phyloP scores from a whole-genome alignment of 495 filamentous ascomycete species.

The Aspergillus bridgeri region DNA sequence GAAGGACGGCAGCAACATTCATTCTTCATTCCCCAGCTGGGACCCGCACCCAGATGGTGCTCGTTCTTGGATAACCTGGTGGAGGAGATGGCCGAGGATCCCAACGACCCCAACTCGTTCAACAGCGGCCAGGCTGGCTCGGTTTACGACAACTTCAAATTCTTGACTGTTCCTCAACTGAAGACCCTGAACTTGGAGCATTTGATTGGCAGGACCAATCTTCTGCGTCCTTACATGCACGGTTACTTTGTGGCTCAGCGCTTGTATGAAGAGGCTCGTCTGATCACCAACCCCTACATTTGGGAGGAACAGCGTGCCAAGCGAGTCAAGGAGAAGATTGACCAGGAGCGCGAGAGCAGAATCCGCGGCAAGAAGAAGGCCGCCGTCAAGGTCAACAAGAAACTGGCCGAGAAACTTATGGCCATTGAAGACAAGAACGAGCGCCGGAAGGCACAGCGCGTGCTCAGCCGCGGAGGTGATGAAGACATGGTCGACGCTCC shows the following conservation, averaged over 20 bases:
- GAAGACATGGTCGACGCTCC: constrained; percentile 41
- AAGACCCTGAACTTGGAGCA: constrained; percentile 77
- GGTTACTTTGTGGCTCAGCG: constrained; percentile 94
- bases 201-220: constrained; percentile 77
- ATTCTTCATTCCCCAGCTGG: constrained; percentile 93
- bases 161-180: constrained; percentile 83
- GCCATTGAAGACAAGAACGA: constrained; percentile 77
- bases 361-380: constrained; percentile 93
- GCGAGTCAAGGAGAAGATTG: constrained; percentile 84
- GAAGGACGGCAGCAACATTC: constrained; percentile 89
- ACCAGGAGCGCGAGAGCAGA: constrained; percentile 86
- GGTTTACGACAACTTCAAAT: constrained; percentile 98
- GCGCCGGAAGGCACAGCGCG: constrained; percentile 56
- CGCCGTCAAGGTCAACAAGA: constrained; percentile 83
- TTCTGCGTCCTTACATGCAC: constrained; percentile 95
- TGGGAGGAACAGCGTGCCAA: constrained; percentile 88
- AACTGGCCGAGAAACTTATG: constrained; percentile 77
- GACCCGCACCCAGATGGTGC: constrained; percentile 92
- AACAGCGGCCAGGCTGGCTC: constrained; percentile 51
- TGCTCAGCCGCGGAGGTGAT: constrained; percentile 55
- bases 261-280: constrained; percentile 87
- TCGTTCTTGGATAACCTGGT: constrained; percentile 94
- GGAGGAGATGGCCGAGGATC: constrained; percentile 93
- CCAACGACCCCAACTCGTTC: constrained; percentile 65
- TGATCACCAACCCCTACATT: constrained; percentile 88